Base-by-base conservation (phyloP, 495 filamentous ascomycete species). In the Aspergillus ostianus region DNA sequence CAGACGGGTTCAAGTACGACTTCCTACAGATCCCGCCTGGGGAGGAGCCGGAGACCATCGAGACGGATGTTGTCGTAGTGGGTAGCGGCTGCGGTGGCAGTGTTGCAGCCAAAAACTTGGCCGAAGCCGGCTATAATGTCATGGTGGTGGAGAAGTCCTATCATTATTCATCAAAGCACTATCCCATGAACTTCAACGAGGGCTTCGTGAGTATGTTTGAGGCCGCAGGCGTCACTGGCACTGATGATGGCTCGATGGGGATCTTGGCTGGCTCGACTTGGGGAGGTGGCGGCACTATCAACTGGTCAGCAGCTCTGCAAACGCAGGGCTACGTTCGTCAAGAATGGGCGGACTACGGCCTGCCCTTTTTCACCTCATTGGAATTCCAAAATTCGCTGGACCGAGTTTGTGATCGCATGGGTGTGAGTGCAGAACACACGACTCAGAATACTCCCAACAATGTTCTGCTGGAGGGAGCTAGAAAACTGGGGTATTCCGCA, bases 61-160 rank as follows among this genome's bases (percentile, higher is more conserved):
- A 93, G 45, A 87, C 87, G 4, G 93, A 97, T 68, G 86, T 95
- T 2, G 85, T 95, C 17, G 85, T 97, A 59, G 81, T 97, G 6
- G 93, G 93, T 2, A 92, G 89, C 53, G 93, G 93, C 18, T 93
- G 90, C 64, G 93, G 93, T 52, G 92, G 90, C n/a, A 90, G 80
- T 0, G 92, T 96, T 0, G 83, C 82, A 29, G 92, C 93, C 13
- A 92, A 92, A 73, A 88, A 87, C 26, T 75, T 97, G 5, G 86
- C 92, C 12, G 86, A 91, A 64, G 88, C 84, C 3, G 89, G 85
- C n/a, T 72, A 88, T 52, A 75, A 75, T 8, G 91, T 96, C 20
- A 69, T 96, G 4, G 91, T 97, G 0, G 85, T 93, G 4, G 92
- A 97, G 49, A 94, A 93, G 67, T 82, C 83, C 2, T 87, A 90